These are phyloP conservation scores for Cyberlindnera mississippiensis DNA, from an alignment of 805 yeast species.

Conservation along the genomic window DNA sequence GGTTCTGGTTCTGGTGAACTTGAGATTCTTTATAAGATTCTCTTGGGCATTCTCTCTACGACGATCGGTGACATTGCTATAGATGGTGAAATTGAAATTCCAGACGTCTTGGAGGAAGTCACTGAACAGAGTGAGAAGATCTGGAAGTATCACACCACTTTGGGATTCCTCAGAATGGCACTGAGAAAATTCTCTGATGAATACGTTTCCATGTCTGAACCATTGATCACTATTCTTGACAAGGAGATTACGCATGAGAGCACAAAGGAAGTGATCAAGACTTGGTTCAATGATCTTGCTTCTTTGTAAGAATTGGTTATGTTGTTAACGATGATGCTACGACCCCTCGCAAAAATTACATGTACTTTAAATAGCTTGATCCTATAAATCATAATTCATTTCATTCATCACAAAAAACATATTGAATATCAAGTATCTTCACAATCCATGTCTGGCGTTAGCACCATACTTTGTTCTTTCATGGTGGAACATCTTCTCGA, in stretches of 20 bases:
- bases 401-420: neutral
- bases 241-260: constrained; percentile 31
- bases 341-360: no score
- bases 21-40: constrained; percentile 27
- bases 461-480: constrained; percentile 16
- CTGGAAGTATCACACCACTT: constrained; percentile 40
- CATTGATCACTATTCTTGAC: constrained; percentile 33
- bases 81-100: constrained; percentile 24
- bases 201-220: constrained; percentile 29
- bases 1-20: constrained; percentile 26
- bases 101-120: constrained; percentile 27
- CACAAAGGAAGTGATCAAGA: constrained; percentile 26
- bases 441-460: constrained; percentile 14
- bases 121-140: constrained; percentile 32
- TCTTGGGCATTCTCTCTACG: constrained; percentile 23
- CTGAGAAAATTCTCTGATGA: constrained; percentile 44
- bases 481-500: constrained; percentile 22
- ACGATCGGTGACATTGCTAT: constrained; percentile 20
- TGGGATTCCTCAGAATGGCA: constrained; percentile 36
- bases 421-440: neutral
- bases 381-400: neutral
- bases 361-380: no score
- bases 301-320: constrained; percentile 9
- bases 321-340: no score
- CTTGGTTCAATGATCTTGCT: constrained; percentile 33